Evolutionary conservation across 257 asterid species (phyloP).

Genomic region (Salvia hispanica): DNA sequence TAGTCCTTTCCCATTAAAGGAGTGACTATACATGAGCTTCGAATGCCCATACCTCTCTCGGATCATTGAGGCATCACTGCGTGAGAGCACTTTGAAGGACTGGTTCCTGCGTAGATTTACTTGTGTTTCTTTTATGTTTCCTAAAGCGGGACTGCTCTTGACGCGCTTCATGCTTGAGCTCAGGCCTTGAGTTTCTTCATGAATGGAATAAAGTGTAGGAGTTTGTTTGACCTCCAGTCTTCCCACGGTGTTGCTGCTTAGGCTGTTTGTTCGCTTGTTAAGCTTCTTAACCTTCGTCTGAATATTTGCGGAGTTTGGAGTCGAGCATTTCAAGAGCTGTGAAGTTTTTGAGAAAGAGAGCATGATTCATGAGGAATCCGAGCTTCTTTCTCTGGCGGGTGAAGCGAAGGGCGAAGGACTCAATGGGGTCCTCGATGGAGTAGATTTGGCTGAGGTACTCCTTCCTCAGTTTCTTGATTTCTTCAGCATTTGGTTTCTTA

Average conservation of each 20-base stretch:
- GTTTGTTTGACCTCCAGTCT: not conserved
- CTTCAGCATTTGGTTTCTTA: not conserved
- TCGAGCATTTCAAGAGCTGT: slow-evolving; percentile 25
- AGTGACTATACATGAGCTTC: no score
- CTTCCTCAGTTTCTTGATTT: not conserved
- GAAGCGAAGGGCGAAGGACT: slow-evolving; percentile 24
- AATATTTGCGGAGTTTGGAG: not conserved
- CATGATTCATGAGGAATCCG: slow-evolving; percentile 29
- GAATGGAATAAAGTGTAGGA: not conserved
- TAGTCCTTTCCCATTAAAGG: no score
- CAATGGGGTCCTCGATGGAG: slow-evolving; percentile 24
- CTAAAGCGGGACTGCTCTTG: no score
- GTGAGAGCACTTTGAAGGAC: no score
- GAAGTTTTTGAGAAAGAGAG: slow-evolving; percentile 24
- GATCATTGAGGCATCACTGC: no score
- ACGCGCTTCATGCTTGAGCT: not conserved
- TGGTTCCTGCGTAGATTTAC: no score
- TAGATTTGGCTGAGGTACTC: slow-evolving; percentile 12
- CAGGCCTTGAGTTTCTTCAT: not conserved
- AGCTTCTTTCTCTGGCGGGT: slow-evolving; percentile 21
- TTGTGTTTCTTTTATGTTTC: no score
- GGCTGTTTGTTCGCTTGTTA: not conserved
- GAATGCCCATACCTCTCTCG: no score
- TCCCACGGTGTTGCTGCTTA: not conserved
- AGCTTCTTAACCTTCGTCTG: slow-evolving; percentile 2